Evolutionary conservation across 345 rosid species (phyloP), one percentile per base, ranked within the genome.

Genomic region (Gossypium turneri): DNA sequence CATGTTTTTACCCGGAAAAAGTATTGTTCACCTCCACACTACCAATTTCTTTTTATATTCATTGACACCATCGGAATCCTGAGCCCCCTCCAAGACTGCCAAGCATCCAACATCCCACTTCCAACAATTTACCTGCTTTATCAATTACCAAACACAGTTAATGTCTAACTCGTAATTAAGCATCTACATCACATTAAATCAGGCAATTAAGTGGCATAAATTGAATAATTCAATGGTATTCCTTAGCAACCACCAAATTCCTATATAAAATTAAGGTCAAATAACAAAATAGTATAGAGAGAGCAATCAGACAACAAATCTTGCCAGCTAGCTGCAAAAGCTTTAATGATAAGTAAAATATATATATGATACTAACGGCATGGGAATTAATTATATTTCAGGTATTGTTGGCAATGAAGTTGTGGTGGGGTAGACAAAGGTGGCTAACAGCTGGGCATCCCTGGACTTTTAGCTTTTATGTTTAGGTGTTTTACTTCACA

Each of bases 121-220:
- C 97, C 90, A 92, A 79, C 79, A 94, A 83, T 82, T 87, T 92
- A 76, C 98, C 98, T 94, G 95, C 73, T 34, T 53, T 4, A 47
- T 19, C 73, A 56, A 51, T 72, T 3, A 45, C 6, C 15, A 47
- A 56, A 38, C 48, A 60, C 38, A 12, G 25, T n/a, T 53, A 19
- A 60, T 24, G 80, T 80, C 81, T 80, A 57, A 80, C 78, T 72
- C 20, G 2, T 3, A 60, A 45, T 61, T 25, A 19, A 17, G 22
- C 3, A 10, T 77, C 77, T 12, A 16, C 74, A 55, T 73, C 81
- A 69, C 41, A 74, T 56, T 76, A 34, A 12, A 61, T 44, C 51
- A 71, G 58, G 62, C 15, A 1, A 60, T 34, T 19, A 57, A 17
- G 27, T 47, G 43, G 51, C 24, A 38, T 22, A 53, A 47, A 67